Evolutionary conservation across 2,329 filamentous ascomycete genomes (phyloP).

Genomic region (Monosporascus ibericus): DNA sequence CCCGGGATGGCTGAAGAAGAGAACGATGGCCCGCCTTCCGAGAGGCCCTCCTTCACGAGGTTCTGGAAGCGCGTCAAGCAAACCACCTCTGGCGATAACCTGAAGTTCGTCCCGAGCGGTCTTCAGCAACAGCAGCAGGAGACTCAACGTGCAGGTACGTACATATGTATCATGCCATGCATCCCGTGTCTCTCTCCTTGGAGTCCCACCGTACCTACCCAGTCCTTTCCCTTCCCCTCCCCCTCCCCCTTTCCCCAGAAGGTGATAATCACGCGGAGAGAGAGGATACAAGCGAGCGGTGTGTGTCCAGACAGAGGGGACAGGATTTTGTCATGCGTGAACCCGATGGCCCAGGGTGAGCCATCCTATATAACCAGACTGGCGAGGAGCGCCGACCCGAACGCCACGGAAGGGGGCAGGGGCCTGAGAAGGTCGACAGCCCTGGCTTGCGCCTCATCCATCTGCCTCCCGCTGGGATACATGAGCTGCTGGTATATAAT

Average conservation of each 20-base stretch:
- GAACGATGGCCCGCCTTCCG: conserved; percentile 6
- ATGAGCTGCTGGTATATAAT: neutral
- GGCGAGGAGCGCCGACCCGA: neutral
- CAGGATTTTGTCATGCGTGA: neutral
- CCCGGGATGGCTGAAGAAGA: conserved; percentile 3
- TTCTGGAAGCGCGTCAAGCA: conserved; percentile 42
- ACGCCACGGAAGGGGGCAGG: neutral
- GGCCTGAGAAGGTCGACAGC: neutral
- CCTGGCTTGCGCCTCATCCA: neutral
- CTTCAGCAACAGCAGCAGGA: conserved; percentile 10
- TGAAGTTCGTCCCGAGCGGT: conserved; percentile 30
- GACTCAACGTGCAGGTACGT: conserved; percentile 16
- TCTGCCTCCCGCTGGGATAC: neutral
- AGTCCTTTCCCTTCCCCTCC: neutral
- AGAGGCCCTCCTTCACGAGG: conserved; percentile 39
- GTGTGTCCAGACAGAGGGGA: neutral
- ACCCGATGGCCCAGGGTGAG: neutral
- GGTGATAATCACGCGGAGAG: neutral
- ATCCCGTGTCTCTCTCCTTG: neutral
- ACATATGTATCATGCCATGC: neutral
- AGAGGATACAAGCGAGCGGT: neutral
- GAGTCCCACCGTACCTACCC: neutral
- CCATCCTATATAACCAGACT: neutral
- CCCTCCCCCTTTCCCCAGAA: neutral
- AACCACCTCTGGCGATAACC: conserved; percentile 23